Percentiles rank a stretch among this genome's conserved stretches.
Conservation (phyloP, 2,329 filamentous ascomycete species). For the Penicillium sp. region DNA sequence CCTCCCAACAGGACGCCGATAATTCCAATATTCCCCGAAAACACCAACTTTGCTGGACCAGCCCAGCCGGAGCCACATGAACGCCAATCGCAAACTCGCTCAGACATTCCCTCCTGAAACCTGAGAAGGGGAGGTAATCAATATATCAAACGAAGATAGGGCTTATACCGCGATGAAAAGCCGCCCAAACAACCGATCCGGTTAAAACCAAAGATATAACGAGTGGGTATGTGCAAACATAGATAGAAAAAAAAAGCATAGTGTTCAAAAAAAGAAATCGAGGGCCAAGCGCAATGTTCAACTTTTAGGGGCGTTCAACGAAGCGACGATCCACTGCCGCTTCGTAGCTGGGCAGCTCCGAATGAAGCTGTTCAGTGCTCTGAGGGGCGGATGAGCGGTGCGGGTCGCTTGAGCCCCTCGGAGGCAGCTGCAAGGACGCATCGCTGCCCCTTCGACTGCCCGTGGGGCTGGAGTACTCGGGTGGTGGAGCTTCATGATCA, state of each 20-base stretch:
- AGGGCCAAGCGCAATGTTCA: neutral
- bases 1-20: neutral
- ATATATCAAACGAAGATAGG: neutral
- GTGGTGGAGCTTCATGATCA: constrained; percentile 29
- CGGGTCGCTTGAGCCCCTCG: constrained; percentile 2
- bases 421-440: constrained; percentile 37
- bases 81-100: constrained; percentile 22
- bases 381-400: neutral
- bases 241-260: constrained; percentile 3
- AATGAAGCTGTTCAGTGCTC: constrained; percentile 2
- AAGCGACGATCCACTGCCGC: constrained; percentile 13
- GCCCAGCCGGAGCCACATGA: constrained; percentile 10
- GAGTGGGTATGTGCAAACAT: constrained; percentile 9
- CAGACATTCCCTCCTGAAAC: constrained; percentile 6
- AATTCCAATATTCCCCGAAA: neutral
- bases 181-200: neutral
- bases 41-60: constrained; percentile 7
- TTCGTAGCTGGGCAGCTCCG: constrained; percentile 17
- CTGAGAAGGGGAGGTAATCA: constrained; percentile 14
- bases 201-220: neutral
- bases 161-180: neutral
- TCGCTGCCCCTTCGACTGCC: constrained; percentile 53
- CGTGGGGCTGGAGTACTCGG: constrained; percentile 52
- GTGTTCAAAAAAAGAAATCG: neutral
- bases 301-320: constrained; percentile 5